A percentile compares a stretch with the other conserved stretches of the same genome.
phyloP scores from a whole-genome alignment of 2,329 filamentous ascomycete genomes.

The Neofusicoccum ribis region DNA sequence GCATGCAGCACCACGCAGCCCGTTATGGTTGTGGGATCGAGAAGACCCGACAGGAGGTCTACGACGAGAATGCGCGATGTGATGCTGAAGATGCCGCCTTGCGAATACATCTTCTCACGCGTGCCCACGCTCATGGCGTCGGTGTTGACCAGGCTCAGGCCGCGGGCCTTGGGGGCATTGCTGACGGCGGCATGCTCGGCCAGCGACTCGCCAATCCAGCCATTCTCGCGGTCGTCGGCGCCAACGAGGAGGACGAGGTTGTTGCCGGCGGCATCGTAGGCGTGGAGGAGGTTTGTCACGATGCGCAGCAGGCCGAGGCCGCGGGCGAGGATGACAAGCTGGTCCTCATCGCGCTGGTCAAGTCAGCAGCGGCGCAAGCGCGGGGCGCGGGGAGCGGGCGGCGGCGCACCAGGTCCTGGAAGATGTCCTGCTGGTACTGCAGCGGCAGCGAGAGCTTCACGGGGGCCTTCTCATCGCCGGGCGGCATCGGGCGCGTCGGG shows the following conservation, averaged over 20 bases:
- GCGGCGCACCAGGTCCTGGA: constrained; percentile 52
- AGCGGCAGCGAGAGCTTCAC: constrained; percentile 81
- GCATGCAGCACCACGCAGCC: constrained; percentile 86
- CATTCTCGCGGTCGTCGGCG: constrained; percentile 89
- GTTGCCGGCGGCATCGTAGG: constrained; percentile 93
- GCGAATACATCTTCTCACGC: constrained; percentile 86
- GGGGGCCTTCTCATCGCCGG: constrained; percentile 50
- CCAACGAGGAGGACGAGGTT: constrained; percentile 88
- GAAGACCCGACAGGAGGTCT: constrained; percentile 80
- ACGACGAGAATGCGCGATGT: constrained; percentile 95
- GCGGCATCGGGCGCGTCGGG: constrained; percentile 31
- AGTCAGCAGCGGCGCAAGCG: constrained; percentile 58
- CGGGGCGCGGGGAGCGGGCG: not conserved
- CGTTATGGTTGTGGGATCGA: constrained; percentile 82
- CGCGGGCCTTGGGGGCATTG: constrained; percentile 76
- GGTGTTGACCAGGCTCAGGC: constrained; percentile 89
- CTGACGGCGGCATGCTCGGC: constrained; percentile 94
- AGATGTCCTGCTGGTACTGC: constrained; percentile 92
- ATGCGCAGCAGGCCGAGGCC: constrained; percentile 90
- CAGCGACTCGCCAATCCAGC: constrained; percentile 93
- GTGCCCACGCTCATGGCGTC: constrained; percentile 85
- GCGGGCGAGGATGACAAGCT: constrained; percentile 86
- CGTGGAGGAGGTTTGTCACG: constrained; percentile 93
- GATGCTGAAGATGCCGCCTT: constrained; percentile 91
- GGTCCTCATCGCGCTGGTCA: constrained; percentile 72